Evolutionary conservation across 2,329 filamentous ascomycete species (phyloP), one percentile per base, ranked within the genome.

Genomic region (Penicillium sp.): DNA sequence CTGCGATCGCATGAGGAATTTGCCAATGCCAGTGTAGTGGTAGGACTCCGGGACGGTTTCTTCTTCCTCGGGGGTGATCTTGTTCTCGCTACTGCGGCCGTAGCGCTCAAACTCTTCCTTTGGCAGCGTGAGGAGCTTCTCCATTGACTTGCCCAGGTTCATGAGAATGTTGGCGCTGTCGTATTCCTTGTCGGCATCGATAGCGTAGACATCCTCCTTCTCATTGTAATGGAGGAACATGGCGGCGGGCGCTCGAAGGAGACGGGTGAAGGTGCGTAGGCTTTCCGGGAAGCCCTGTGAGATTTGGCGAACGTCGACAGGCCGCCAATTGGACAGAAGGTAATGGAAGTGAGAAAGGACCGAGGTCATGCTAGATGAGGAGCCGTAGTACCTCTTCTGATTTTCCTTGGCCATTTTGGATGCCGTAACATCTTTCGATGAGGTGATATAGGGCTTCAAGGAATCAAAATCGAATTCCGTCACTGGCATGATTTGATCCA

Each of bases 351-450:
- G 95, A 2, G 88, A 83, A 41, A 99, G 79, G 47, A 89, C 85
- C 2, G 86, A 80, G 1, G 93, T 96, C 91, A 97, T 96, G 74
- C 93, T 97, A 1, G 94, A 99, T 0, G 94, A 97, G 11, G 94
- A 99, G 9, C 94, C 94, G 10, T 91, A 87, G 68, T 95, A 99
- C 68, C 89, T 95, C 70, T 86, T 91, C 11, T 79, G 76, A 56
- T 89, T 74, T 50, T 84, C 73, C 46, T 79, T 78, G 2, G 90
- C 89, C 39, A 94, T 82, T 1, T 79, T 70, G n/a, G 87, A 81
- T 11, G 99, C 79, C 4, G 80, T 84, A 6, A 76, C 73, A 68
- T 99, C 94, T 69, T 89, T 86, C 9, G 93, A 97, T 0, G 94
- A 97, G 0, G 92, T 97, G 60, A 96, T 85, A 72, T 96, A 99